Conservation (phyloP, 257 asterid species). For the Primulina tabacum region DNA sequence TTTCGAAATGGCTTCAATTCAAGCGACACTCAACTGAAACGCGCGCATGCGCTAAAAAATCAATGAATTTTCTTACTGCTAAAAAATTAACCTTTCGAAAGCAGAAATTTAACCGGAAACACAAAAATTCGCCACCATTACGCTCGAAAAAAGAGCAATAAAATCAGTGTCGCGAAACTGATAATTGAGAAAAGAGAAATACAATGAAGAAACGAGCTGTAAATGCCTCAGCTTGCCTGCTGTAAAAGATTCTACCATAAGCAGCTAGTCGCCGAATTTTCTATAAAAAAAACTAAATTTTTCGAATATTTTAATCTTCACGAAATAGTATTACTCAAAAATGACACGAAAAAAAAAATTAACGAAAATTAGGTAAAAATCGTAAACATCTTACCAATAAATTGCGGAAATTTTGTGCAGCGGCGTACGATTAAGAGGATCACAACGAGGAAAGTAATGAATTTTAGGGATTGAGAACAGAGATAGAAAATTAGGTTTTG, state of each 20-base stretch:
- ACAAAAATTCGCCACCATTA: background rate
- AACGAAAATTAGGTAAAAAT: slow-evolving; percentile 22
- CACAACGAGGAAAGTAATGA: background rate
- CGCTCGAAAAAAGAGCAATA: background rate
- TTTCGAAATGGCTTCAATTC: background rate
- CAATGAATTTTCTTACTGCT: background rate
- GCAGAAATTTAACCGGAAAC: background rate
- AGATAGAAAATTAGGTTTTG: slow-evolving; percentile 22
- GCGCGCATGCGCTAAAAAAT: background rate
- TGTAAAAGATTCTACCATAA: slow-evolving; percentile 8
- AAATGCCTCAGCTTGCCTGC: background rate
- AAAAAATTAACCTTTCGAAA: background rate
- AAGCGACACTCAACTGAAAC: background rate
- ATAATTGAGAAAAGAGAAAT: background rate
- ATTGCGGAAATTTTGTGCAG: slow-evolving; percentile 22
- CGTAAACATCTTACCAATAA: slow-evolving; percentile 25
- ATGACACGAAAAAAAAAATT: background rate
- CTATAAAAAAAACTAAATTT: background rate
- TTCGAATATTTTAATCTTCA: slow-evolving; percentile 15
- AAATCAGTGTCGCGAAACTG: background rate
- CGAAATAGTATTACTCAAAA: slow-evolving; percentile 14
- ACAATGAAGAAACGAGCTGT: slow-evolving; percentile 2
- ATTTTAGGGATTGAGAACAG: slow-evolving; percentile 16
- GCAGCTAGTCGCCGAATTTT: slow-evolving; percentile 6
- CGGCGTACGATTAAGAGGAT: slow-evolving; percentile 5